Conservation (phyloP, 192 early-diverging fungal genomes). For the Backusella psychrophila region DNA sequence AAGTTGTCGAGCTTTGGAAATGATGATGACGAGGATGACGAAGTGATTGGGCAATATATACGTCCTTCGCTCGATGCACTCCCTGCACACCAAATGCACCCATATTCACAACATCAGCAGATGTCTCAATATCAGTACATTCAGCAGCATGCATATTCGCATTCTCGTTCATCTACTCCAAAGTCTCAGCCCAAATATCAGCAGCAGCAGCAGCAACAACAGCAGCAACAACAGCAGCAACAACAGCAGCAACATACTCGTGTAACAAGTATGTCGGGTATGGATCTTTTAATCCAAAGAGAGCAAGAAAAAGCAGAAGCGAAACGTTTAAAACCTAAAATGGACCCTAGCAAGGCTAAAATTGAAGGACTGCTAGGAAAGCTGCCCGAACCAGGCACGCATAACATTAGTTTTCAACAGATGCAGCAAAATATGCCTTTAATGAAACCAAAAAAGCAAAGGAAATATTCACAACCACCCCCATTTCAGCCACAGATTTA, state of each 20-base stretch:
- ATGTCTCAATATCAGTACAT: constrained; percentile 5
- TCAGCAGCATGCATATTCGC: constrained; percentile 1
- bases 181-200: constrained; percentile 2
- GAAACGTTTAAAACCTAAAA: constrained; percentile 17
- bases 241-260: constrained; percentile 17
- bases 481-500: neutral
- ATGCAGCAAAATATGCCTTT: constrained; percentile 22
- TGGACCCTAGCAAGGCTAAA: constrained; percentile 15
- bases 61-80: constrained; percentile 9
- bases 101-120: constrained; percentile 9
- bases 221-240: constrained; percentile 21
- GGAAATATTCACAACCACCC: neutral
- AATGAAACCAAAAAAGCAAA: constrained; percentile 5
- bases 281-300: constrained; percentile 32
- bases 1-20: neutral
- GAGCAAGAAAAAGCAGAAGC: constrained; percentile 29
- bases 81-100: constrained; percentile 9
- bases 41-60: constrained; percentile 13
- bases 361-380: constrained; percentile 33
- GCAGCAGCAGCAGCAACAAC: constrained; percentile 9
- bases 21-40: constrained; percentile 7
- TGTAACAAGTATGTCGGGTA: constrained; percentile 26
- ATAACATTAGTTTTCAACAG: constrained; percentile 34
- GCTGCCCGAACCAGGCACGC: constrained; percentile 30
- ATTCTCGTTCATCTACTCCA: constrained; percentile 1